These are phyloP conservation scores for Zymoseptoria passerinii DNA, from an alignment of 2,329 filamentous ascomycete species.

Conservation along the genomic window DNA sequence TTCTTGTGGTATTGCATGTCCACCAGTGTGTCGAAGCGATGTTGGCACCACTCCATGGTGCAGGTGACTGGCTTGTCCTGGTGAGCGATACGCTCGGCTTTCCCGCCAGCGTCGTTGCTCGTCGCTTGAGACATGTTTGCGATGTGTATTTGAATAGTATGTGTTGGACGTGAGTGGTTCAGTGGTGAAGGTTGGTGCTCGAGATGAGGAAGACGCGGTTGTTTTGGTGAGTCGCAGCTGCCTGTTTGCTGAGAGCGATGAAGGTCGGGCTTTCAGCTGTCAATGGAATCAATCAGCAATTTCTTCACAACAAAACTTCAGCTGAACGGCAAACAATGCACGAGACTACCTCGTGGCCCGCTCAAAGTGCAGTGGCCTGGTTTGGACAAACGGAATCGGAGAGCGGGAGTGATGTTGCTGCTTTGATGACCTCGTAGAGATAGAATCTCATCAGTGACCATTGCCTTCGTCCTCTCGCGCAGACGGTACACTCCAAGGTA, in stretches of 20 bases:
- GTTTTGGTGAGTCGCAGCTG: not conserved
- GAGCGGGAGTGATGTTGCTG: too few relatives aligned
- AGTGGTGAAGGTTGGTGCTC: not conserved
- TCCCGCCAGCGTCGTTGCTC: not conserved
- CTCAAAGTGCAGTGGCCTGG: too few relatives aligned
- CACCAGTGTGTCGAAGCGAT: slow-evolving; percentile 37
- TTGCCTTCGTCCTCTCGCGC: too few relatives aligned
- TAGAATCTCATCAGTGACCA: too few relatives aligned
- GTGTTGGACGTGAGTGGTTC: not conserved
- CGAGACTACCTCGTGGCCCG: too few relatives aligned
- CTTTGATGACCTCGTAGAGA: too few relatives aligned
- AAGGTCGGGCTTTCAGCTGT: not conserved
- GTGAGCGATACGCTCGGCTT: not conserved
- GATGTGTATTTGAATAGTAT: not conserved
- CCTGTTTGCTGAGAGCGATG: not conserved
- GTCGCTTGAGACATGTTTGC: not conserved
- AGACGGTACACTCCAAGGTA: too few relatives aligned
- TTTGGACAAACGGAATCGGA: too few relatives aligned
- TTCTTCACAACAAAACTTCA: not conserved
- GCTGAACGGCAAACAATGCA: too few relatives aligned
- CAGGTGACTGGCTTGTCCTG: slow-evolving; percentile 25
- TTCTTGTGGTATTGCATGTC: slow-evolving; percentile 47
- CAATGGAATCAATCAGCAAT: not conserved
- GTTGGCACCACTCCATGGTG: slow-evolving; percentile 41
- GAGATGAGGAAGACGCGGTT: not conserved